Evolutionary conservation across 2,329 filamentous ascomycete species (phyloP).

Genomic region (Sporothrix schenckii): DNA sequence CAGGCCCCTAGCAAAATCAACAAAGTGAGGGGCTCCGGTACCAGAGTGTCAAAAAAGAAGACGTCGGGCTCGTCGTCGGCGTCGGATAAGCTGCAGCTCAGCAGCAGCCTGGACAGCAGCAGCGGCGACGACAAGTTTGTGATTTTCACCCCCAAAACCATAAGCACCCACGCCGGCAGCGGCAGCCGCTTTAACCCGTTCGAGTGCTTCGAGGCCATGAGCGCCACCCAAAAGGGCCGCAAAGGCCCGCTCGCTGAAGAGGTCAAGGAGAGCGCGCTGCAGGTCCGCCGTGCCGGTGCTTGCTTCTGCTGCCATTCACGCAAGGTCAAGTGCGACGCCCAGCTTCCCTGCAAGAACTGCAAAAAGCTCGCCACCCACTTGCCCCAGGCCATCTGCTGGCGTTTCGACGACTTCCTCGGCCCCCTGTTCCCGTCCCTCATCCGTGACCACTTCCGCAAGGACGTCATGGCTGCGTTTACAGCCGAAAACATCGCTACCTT

Average conservation of each 20-base stretch:
- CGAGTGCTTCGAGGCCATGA: conserved; percentile 59
- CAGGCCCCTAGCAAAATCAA: conserved; percentile 42
- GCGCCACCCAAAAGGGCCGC: conserved; percentile 57
- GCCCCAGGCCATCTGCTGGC: conserved; percentile 62
- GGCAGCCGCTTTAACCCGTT: conserved; percentile 52
- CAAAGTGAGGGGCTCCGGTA: conserved; percentile 48
- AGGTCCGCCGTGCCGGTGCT: conserved; percentile 58
- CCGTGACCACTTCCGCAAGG: conserved; percentile 54
- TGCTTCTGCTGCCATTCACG: conserved; percentile 64
- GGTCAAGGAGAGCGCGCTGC: conserved; percentile 58
- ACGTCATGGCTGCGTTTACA: conserved; percentile 54
- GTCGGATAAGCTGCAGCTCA: conserved; percentile 29
- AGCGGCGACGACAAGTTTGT: conserved; percentile 53
- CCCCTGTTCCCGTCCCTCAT: conserved; percentile 58
- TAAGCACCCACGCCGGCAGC: conserved; percentile 53
- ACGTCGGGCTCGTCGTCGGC: conserved; percentile 32
- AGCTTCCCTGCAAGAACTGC: conserved; percentile 61
- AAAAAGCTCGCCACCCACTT: conserved; percentile 54
- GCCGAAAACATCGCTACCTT: conserved; percentile 54
- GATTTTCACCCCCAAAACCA: conserved; percentile 58
- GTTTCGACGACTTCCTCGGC: conserved; percentile 58
- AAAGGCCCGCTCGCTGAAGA: conserved; percentile 59
- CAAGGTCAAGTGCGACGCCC: conserved; percentile 61
- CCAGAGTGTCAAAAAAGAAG: conserved; percentile 52
- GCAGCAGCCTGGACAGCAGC: conserved; percentile 31